These are phyloP conservation scores for Penicillium cataractarum DNA, from an alignment of 495 filamentous ascomycete species.

Conservation along the genomic window DNA sequence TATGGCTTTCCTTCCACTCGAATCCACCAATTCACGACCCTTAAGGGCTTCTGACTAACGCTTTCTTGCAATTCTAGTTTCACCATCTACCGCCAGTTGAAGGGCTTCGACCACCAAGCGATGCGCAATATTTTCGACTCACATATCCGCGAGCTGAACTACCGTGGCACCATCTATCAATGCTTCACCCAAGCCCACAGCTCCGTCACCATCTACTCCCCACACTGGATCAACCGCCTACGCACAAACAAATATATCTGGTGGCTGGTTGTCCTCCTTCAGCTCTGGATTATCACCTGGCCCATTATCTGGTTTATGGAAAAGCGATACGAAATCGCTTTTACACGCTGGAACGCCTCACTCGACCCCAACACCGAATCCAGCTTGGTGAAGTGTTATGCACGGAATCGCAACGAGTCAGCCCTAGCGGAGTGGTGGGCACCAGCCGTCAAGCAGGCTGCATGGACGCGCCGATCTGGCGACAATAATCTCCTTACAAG, in stretches of 20 bases:
- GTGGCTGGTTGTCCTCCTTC: slow-evolving; percentile 43
- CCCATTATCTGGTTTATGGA: slow-evolving; percentile 47
- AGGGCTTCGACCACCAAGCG: slow-evolving; percentile 36
- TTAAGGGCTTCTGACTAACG: background rate
- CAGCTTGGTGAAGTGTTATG: slow-evolving; percentile 26
- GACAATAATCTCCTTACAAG: slow-evolving; percentile 21
- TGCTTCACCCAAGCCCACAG: slow-evolving; percentile 26
- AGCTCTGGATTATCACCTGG: slow-evolving; percentile 52
- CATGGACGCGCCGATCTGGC: slow-evolving; percentile 29
- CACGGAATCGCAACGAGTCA: slow-evolving; percentile 34
- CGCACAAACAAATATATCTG: slow-evolving; percentile 42
- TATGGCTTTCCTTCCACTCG: slow-evolving; percentile 20
- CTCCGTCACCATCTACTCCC: slow-evolving; percentile 46
- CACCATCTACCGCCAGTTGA: slow-evolving; percentile 40
- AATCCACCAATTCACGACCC: background rate
- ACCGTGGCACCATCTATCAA: slow-evolving; percentile 40
- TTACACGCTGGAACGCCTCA: slow-evolving; percentile 38
- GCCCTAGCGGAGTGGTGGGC: slow-evolving; percentile 41
- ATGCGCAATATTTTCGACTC: slow-evolving; percentile 39
- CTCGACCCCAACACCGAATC: slow-evolving; percentile 15
- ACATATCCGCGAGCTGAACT: slow-evolving; percentile 47
- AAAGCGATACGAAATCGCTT: slow-evolving; percentile 43
- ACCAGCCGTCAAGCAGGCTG: slow-evolving; percentile 42
- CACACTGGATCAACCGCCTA: slow-evolving; percentile 50
- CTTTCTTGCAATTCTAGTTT: slow-evolving; percentile 29